phyloP scores from a whole-genome alignment of 805 yeast species.

The Nakazawaea anatomiae region DNA sequence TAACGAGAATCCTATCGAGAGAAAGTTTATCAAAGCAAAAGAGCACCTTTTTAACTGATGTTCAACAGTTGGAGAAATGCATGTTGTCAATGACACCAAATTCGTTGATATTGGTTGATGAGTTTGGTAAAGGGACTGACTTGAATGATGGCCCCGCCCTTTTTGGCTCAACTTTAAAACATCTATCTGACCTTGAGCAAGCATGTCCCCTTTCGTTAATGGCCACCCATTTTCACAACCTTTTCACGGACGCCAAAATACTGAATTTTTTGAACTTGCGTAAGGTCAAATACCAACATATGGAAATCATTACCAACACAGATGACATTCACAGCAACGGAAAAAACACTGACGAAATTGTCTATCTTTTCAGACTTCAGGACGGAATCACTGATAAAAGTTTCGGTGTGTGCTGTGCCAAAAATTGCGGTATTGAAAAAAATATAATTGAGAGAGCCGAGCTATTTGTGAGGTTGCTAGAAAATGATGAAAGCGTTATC shows the following conservation, averaged over 20 bases:
- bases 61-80: slow-evolving; percentile 36
- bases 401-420: slow-evolving; percentile 36
- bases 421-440: slow-evolving; percentile 27
- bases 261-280: slow-evolving; percentile 6
- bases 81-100: slow-evolving; percentile 30
- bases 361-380: slow-evolving; percentile 27
- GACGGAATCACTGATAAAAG: slow-evolving; percentile 28
- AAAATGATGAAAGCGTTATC: slow-evolving; percentile 15
- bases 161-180: slow-evolving; percentile 31
- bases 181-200: slow-evolving; percentile 14
- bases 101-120: slow-evolving; percentile 44
- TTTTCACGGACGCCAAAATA: slow-evolving; percentile 24
- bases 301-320: slow-evolving; percentile 23
- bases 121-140: slow-evolving; percentile 51
- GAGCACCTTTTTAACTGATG: slow-evolving; percentile 48
- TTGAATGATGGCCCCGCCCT: slow-evolving; percentile 38
- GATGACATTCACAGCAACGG: neutral
- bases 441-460: slow-evolving; percentile 27
- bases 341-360: slow-evolving; percentile 15
- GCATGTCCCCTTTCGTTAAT: slow-evolving; percentile 23
- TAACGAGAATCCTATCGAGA: slow-evolving; percentile 37
- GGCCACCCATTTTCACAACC: slow-evolving; percentile 39
- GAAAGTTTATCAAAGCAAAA: slow-evolving; percentile 33
- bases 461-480: slow-evolving; percentile 16
- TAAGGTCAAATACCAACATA: slow-evolving; percentile 26